Evolutionary conservation across 2,329 filamentous ascomycete genomes (phyloP), one percentile per base, ranked within the genome.

Genomic region (Pseudofabraea citricarpa): DNA sequence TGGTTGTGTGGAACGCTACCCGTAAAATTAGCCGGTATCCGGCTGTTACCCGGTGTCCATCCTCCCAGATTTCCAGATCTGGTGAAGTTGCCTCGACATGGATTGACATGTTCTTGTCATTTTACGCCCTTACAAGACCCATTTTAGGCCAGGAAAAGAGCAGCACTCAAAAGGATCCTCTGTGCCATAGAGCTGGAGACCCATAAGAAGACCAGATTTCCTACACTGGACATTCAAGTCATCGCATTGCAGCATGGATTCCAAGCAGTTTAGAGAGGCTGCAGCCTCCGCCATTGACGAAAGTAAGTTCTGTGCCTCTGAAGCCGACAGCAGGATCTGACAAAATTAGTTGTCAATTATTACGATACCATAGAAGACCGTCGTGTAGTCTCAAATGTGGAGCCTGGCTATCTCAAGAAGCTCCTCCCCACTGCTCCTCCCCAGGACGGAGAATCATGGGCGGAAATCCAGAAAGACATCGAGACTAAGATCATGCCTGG

Each of bases 401-500:
- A 85, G 46, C 91, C 91, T 0, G 91, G 91, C 44, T 97, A 95
- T 63, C 79, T 97, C 8, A 79, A 81, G 37, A 83, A 86, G 36
- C 75, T 93, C 6, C 79, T 97, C 18, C 91, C 91, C 2, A 57
- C 66, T 29, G 72, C 69, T 42, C 79, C 79, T 29, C 91, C 78
- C 38, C 71, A 74, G 52, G 71, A 78, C 46, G 85, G 75, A 56
- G 89, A 85, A 71, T 69, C 77, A 59, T 95, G 90, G 87, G 68
- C 73, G 18, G 72, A 79, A 41, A 96, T 97, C 59, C 86, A 89
- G 56, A 74, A 79, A 45, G 91, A 97, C 61, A 82, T 97, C 40
- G 84, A 90, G 56, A 69, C 75, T 35, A 87, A 93, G 62, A 95
- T 97, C 60, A 80, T 95, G 61, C 91, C 91, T 0, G 91, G 91